A percentile compares a stretch with the other conserved stretches of the same genome.
Evolutionary conservation across 1,284 basidiomycete species (phyloP).

Genomic region (Agroathelia rolfsii): DNA sequence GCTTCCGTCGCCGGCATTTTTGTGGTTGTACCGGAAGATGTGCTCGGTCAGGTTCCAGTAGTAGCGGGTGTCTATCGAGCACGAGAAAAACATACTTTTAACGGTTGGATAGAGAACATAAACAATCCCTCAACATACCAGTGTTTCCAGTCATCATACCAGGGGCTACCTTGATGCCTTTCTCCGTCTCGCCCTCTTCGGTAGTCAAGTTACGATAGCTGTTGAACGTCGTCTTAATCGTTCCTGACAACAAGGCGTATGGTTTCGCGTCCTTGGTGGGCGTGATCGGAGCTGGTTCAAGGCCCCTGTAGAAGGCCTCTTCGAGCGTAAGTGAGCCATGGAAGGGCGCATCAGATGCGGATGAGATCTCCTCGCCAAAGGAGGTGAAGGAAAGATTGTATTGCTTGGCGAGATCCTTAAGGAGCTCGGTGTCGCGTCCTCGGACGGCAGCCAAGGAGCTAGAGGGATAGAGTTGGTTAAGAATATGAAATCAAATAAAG

Average conservation of each 20-base stretch:
- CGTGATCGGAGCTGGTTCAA: constrained; percentile 47
- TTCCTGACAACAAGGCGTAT: constrained; percentile 38
- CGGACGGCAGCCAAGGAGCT: constrained; percentile 36
- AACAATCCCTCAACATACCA: no score
- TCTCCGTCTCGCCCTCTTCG: constrained; percentile 8
- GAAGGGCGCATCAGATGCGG: constrained; percentile 16
- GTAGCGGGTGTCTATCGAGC: constrained; percentile 43
- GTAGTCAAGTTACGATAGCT: no score
- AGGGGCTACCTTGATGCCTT: constrained; percentile 29
- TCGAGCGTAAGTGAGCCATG: constrained; percentile 18
- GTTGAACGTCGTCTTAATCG: constrained; percentile 31
- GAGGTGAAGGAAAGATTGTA: constrained; percentile 45
- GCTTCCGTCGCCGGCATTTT: constrained; percentile 20
- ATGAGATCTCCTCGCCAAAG: constrained; percentile 34
- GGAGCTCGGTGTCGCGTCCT: constrained; percentile 30
- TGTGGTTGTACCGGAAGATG: constrained; percentile 44
- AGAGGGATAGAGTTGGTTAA: constrained; percentile 4
- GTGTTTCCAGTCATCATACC: constrained; percentile 22
- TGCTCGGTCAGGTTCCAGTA: constrained; percentile 41
- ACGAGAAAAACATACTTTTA: constrained; percentile 4
- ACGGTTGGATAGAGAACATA: background rate
- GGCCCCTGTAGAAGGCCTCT: constrained; percentile 30
- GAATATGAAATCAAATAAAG: background rate
- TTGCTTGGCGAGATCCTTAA: constrained; percentile 31
- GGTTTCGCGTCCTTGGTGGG: constrained; percentile 30